phyloP scores from a whole-genome alignment of 306 rosid species.

The Chamaecrista fasciculata region DNA sequence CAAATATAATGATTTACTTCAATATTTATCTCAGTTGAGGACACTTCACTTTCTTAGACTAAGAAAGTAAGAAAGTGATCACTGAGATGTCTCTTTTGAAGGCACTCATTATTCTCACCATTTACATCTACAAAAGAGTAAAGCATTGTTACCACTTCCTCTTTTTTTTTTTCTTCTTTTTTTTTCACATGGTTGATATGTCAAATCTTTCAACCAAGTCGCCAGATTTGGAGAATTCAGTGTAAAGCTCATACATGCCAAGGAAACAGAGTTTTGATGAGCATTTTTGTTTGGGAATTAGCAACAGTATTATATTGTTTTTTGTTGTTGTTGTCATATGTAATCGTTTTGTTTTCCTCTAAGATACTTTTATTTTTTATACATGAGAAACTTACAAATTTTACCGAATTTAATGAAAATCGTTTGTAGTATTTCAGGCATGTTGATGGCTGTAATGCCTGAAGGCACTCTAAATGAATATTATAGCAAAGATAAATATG shows the following conservation, averaged over 20 bases:
- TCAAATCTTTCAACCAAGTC: constrained; percentile 7
- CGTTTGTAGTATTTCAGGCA: background rate
- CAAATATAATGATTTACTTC: constrained; percentile 21
- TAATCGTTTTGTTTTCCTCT: constrained; percentile 2
- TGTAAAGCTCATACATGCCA: constrained; percentile 13
- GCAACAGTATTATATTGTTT: constrained; percentile 15
- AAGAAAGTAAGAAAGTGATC: constrained; percentile 23
- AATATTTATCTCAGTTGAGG: constrained; percentile 11
- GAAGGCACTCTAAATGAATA: too few relatives aligned
- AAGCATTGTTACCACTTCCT: constrained; percentile 11
- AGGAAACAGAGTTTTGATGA: constrained; percentile 12
- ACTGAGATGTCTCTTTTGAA: constrained; percentile 8
- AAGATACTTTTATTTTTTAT: background rate
- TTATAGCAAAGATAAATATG: too few relatives aligned
- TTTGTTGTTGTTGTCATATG: constrained; percentile 2
- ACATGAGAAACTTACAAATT: background rate
- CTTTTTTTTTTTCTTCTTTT: background rate
- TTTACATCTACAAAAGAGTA: constrained; percentile 15
- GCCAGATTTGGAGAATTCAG: constrained; percentile 26
- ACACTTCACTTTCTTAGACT: constrained; percentile 10
- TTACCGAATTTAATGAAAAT: background rate
- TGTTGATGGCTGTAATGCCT: background rate
- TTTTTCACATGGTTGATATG: background rate
- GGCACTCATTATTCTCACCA: background rate
- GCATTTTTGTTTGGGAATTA: constrained; percentile 23